phyloP scores from a whole-genome alignment of 495 filamentous ascomycete genomes.

The Penicillium turbatum region DNA sequence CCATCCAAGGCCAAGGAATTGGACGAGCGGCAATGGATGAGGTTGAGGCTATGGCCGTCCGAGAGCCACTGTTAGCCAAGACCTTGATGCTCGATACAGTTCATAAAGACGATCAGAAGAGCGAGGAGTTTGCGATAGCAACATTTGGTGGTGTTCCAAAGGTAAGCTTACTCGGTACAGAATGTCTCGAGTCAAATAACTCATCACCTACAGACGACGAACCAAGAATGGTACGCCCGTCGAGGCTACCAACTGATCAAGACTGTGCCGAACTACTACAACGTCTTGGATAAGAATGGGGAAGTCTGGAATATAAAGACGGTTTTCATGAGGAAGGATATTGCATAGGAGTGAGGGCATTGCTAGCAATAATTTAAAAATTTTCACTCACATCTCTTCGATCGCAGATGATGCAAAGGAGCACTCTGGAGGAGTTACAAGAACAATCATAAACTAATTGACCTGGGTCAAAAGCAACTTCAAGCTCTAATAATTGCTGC shows the following conservation, averaged over 20 bases:
- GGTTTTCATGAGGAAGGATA: constrained; percentile 27
- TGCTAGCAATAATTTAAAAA: too few species aligned
- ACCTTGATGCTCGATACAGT: constrained; percentile 23
- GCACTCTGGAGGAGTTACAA: too few species aligned
- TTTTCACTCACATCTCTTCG: too few species aligned
- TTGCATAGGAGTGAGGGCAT: background rate
- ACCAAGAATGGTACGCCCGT: constrained; percentile 20
- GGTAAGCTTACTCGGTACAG: constrained; percentile 5
- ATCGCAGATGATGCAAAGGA: too few species aligned
- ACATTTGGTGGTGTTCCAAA: constrained; percentile 17
- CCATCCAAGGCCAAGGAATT: constrained; percentile 23
- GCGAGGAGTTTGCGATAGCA: constrained; percentile 19
- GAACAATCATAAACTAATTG: too few species aligned
- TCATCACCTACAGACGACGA: constrained; percentile 10
- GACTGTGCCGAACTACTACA: constrained; percentile 15
- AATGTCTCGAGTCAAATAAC: background rate
- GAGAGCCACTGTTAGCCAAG: constrained; percentile 21
- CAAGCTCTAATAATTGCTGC: too few species aligned
- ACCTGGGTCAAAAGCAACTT: too few species aligned
- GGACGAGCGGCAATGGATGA: constrained; percentile 29
- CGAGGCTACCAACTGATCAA: constrained; percentile 16
- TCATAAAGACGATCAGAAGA: constrained; percentile 13
- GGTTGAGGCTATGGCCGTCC: constrained; percentile 22
- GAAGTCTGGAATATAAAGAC: constrained; percentile 20
- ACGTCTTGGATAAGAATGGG: constrained; percentile 11